A percentile compares a stretch with the other conserved stretches of the same genome.
Evolutionary conservation across 2,329 filamentous ascomycete genomes (phyloP).

Genomic region (Hymenoscyphus linearis): DNA sequence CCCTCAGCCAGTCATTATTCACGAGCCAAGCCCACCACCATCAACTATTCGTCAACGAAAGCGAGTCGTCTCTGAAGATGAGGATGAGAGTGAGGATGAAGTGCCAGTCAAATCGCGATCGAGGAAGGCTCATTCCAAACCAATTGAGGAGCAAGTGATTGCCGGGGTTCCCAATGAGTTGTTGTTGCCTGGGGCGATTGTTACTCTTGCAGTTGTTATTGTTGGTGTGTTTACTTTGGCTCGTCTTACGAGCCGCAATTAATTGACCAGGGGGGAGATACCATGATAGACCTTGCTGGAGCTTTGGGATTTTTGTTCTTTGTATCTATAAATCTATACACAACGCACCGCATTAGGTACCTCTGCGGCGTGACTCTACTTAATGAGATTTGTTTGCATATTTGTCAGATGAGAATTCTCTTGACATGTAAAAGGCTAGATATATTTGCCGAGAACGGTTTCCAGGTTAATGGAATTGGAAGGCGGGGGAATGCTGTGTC

Average conservation of each 20-base stretch:
- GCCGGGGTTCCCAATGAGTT: constrained; percentile 91
- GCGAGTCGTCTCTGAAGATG: constrained; percentile 39
- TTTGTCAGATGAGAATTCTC: background rate
- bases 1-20: constrained; percentile 48
- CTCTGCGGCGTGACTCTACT: background rate
- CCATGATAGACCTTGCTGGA: constrained; percentile 12
- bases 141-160: constrained; percentile 62
- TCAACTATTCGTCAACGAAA: constrained; percentile 50
- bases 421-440: too few relatives aligned
- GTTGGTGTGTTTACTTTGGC: constrained; percentile 87
- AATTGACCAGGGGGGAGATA: background rate
- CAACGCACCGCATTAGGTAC: background rate
- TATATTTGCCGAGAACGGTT: background rate
- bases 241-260: constrained; percentile 48
- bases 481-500: background rate
- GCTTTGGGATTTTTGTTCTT: constrained; percentile 4
- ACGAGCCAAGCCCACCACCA: constrained; percentile 45
- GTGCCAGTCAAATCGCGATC: constrained; percentile 37
- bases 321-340: constrained; percentile 15
- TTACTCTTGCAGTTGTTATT: constrained; percentile 91
- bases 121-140: constrained; percentile 33
- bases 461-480: too few relatives aligned
- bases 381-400: background rate
- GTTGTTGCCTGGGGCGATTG: constrained; percentile 86
- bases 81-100: constrained; percentile 47